These are phyloP conservation scores for Plantago ovata DNA, from an alignment of 257 asterid species.

Conservation along the genomic window DNA sequence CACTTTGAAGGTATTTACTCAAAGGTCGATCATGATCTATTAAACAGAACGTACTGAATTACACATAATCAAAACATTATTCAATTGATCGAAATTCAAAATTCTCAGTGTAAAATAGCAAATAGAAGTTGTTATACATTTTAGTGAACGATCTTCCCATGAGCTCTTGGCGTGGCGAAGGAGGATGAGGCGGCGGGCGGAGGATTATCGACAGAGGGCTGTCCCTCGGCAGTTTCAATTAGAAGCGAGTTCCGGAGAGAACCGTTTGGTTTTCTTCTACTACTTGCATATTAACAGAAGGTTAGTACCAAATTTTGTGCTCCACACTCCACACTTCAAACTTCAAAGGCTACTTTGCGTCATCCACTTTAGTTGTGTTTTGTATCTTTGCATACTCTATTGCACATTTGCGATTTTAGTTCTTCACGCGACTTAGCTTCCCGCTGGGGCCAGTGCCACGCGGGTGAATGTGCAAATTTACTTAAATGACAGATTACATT, in stretches of 20 bases:
- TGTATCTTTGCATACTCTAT: too few species aligned
- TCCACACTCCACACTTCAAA: too few species aligned
- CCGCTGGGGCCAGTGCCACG: too few species aligned
- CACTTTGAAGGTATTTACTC: constrained; percentile 70
- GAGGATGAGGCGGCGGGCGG: constrained; percentile 68
- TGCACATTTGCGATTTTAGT: too few species aligned
- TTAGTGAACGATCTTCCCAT: constrained; percentile 56
- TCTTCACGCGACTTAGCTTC: too few species aligned
- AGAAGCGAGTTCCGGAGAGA: constrained; percentile 33
- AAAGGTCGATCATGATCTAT: constrained; percentile 96
- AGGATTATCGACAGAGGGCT: constrained; percentile 32
- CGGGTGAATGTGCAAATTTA: too few species aligned
- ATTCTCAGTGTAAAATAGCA: too few species aligned
- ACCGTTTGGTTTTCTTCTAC: constrained; percentile 20
- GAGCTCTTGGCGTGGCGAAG: constrained; percentile 80
- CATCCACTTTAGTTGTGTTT: too few species aligned
- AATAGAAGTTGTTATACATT: constrained; percentile 33
- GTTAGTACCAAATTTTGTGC: constrained; percentile 4
- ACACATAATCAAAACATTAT: neutral
- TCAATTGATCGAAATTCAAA: too few species aligned
- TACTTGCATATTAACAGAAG: constrained; percentile 16
- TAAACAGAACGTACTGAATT: neutral
- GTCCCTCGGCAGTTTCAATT: constrained; percentile 38
- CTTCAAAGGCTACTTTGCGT: too few species aligned
- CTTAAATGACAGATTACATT: too few species aligned